Base-by-base conservation (phyloP, 2,329 filamentous ascomycete genomes). In the Ophiostoma himal-ulmi region DNA sequence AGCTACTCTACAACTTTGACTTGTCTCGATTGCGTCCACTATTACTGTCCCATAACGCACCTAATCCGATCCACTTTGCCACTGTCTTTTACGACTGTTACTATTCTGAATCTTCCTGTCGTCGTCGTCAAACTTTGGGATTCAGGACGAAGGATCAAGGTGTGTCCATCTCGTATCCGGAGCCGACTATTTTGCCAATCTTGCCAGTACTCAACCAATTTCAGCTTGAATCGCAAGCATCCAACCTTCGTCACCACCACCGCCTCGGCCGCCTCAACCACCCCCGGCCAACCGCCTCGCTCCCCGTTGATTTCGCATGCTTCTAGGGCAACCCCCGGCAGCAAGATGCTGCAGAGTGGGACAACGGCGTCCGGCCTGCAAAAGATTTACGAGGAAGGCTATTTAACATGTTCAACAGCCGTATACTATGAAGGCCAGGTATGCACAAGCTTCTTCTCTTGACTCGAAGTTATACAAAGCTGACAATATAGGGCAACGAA, bases 381-480 rank as follows among this genome's bases (percentile, higher is more conserved):
- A 82, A 97, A 97, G 86, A 96, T 93, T 70, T 98, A 98, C 82
- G 94, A 98, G 82, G 93, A 98, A 80, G 94, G 91, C 80, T 97
- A 97, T 81, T 82, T 97, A 76, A 93, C 91, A 78, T 97, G 94
- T 81, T 97, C 94, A 17, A 98, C 94, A 1, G 94, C 94, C 54
- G 92, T 97, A 69, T 97, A 97, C 81, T 97, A 97, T 79, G 95
- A 99, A 82, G 88, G 90, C 78, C 91, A 96, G 87, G 93, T 96
- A 81, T 70, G 75, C 74, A 10, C 1, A n/a, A n/a, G 30, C 30
- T 30, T 30, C 30, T 30, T 48, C 39, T 34, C 13, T 52, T 34
- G 41, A 67, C 6, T 37, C 5, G 10, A 10, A 10, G 5, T 11
- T 17, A 14, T n/a, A 13, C 22, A 11, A 26, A 10, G 36, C 48